phyloP scores from a whole-genome alignment of 2,329 filamentous ascomycete species.

The Arachnopeziza araneosa region DNA sequence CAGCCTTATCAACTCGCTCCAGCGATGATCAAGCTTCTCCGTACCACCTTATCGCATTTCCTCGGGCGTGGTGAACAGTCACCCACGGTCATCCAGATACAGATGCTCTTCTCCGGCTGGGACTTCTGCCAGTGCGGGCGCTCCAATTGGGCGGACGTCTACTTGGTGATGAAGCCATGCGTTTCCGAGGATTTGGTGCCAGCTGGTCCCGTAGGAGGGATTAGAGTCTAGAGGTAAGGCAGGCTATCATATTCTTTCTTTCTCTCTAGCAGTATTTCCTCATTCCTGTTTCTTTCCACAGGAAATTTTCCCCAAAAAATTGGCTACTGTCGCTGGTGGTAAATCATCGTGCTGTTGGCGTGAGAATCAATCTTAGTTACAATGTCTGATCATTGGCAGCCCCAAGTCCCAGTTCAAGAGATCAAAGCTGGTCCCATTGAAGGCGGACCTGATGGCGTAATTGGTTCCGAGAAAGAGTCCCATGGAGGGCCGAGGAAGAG shows the following conservation, averaged over 20 bases:
- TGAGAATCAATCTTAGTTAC: neutral
- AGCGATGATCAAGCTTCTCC: neutral
- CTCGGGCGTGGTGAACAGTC: neutral
- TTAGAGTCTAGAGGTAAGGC: neutral
- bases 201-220: neutral
- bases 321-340: neutral
- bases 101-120: neutral
- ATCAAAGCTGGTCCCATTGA: constrained; percentile 19
- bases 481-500: constrained; percentile 46
- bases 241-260: neutral
- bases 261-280: neutral
- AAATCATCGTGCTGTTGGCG: neutral
- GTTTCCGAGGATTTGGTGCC: neutral
- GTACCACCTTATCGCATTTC: neutral
- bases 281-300: neutral
- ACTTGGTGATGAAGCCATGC: neutral
- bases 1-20: neutral
- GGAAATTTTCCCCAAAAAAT: neutral
- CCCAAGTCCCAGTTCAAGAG: constrained; percentile 21
- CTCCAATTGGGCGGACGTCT: neutral
- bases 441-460: constrained; percentile 21
- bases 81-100: neutral
- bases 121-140: neutral
- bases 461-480: constrained; percentile 18
- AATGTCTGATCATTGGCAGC: constrained; percentile 28